Conservation (phyloP, 768 basidiomycete genomes). For the Collybia nuda region DNA sequence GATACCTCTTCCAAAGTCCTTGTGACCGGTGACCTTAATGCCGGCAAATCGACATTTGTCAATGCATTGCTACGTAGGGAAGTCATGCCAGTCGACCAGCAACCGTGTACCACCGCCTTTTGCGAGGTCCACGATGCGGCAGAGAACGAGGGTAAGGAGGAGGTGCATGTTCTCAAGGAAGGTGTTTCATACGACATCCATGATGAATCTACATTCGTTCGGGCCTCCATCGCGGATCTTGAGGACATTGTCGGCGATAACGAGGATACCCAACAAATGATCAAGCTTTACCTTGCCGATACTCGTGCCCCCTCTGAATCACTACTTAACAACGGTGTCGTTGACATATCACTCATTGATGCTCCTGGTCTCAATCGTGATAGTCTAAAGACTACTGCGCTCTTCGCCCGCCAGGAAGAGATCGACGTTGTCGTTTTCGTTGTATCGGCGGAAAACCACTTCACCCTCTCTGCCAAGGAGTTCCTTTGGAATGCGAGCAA, state of each 20-base stretch:
- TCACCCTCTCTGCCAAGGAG: conserved; percentile 93
- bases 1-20: conserved; percentile 95
- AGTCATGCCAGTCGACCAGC: conserved; percentile 97
- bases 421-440: conserved; percentile 99
- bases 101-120: conserved; percentile 96
- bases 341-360: conserved; percentile 97
- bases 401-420: conserved; percentile 95
- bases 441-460: conserved; percentile 97
- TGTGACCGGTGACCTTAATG: conserved; percentile 97
- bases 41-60: conserved; percentile 98
- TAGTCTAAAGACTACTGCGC: conserved; percentile 88
- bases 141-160: conserved; percentile 78
- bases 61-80: conserved; percentile 90
- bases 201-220: conserved; percentile 77
- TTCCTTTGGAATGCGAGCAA: conserved; percentile 91
- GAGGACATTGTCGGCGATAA: conserved; percentile 79
- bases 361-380: conserved; percentile 98
- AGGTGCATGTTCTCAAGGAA: conserved; percentile 80
- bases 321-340: conserved; percentile 90
- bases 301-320: conserved; percentile 76
- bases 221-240: conserved; percentile 64
- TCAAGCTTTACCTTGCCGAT: conserved; percentile 91
- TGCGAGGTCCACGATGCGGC: conserved; percentile 93
- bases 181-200: conserved; percentile 63
- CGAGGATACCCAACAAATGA: conserved; percentile 66